These are phyloP conservation scores for Leishmania tropica DNA, from an alignment of 208 protist genomes.

Conservation along the genomic window DNA sequence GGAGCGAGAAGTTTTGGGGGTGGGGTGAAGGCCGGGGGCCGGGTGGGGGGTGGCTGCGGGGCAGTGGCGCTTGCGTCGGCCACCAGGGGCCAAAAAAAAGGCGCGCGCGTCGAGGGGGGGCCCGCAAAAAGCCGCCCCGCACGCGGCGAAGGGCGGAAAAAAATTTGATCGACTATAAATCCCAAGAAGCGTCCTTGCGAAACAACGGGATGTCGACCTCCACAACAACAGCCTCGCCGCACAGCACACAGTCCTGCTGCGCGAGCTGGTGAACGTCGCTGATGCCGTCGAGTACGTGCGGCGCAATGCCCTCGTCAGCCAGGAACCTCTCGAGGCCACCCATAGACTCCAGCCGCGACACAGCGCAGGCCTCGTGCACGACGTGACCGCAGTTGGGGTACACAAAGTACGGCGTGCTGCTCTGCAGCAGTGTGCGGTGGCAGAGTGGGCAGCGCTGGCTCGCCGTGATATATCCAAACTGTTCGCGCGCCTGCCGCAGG, in stretches of 20 bases:
- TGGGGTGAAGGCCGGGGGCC: no score
- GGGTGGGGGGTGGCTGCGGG: no score
- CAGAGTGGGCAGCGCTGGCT: constrained; percentile 92
- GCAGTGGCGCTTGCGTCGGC: no score
- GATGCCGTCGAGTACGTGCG: constrained; percentile 54
- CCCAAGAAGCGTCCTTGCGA: constrained; percentile 46
- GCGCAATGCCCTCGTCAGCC: constrained; percentile 65
- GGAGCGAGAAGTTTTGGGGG: no score
- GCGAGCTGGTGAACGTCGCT: constrained; percentile 53
- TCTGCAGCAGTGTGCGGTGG: constrained; percentile 42
- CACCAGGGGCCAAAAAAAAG: no score
- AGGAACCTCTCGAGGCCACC: constrained; percentile 74
- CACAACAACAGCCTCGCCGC: constrained; percentile 74
- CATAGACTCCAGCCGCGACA: constrained; percentile 47
- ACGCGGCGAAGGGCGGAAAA: no score
- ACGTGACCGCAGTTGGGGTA: constrained; percentile 85
- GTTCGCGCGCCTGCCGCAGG: constrained; percentile 73
- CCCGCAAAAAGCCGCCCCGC: no score
- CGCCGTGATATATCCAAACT: constrained; percentile 86
- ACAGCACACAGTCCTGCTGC: constrained; percentile 77
- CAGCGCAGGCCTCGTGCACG: constrained; percentile 77
- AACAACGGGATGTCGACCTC: constrained; percentile 71
- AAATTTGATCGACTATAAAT: constrained; percentile 8
- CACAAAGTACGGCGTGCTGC: constrained; percentile 60
- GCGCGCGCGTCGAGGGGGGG: no score